These are phyloP conservation scores for Alisma plantagoaquatica DNA, from an alignment of 106 monocot species.

Conservation along the genomic window DNA sequence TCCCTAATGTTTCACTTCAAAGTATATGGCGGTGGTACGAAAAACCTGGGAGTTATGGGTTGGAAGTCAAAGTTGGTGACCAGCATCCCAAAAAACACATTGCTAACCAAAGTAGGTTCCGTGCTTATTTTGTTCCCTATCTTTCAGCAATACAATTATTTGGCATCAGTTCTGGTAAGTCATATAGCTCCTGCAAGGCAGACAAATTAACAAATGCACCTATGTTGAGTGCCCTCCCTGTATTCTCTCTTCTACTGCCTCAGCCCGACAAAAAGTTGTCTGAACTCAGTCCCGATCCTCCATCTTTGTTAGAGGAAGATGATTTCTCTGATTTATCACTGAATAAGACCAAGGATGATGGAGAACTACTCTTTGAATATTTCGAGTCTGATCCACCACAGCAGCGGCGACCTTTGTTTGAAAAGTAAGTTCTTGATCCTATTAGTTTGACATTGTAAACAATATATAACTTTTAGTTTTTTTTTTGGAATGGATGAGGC, in stretches of 20 bases:
- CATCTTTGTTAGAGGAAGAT: background rate
- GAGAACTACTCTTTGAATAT: slow-evolving; percentile 79
- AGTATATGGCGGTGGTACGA: slow-evolving; percentile 90
- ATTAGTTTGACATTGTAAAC: no score
- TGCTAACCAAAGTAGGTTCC: slow-evolving; percentile 19
- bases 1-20: slow-evolving; percentile 33
- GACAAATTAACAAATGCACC: no score
- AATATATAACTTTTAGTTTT: no score
- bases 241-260: no score
- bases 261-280: no score
- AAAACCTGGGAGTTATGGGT: slow-evolving; percentile 67
- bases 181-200: no score
- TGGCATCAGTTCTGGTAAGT: no score
- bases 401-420: slow-evolving; percentile 45
- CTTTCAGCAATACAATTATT: slow-evolving; percentile 92
- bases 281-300: slow-evolving; percentile 29
- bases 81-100: slow-evolving; percentile 15
- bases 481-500: no score
- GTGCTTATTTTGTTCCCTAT: slow-evolving; percentile 85
- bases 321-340: slow-evolving; percentile 5
- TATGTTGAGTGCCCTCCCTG: no score
- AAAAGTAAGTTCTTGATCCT: slow-evolving; percentile 42
- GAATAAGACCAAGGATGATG: background rate
- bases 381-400: slow-evolving; percentile 83
- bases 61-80: slow-evolving; percentile 62